Base-by-base conservation (phyloP, 257 asterid genomes). In the Solanum peruvianum region DNA sequence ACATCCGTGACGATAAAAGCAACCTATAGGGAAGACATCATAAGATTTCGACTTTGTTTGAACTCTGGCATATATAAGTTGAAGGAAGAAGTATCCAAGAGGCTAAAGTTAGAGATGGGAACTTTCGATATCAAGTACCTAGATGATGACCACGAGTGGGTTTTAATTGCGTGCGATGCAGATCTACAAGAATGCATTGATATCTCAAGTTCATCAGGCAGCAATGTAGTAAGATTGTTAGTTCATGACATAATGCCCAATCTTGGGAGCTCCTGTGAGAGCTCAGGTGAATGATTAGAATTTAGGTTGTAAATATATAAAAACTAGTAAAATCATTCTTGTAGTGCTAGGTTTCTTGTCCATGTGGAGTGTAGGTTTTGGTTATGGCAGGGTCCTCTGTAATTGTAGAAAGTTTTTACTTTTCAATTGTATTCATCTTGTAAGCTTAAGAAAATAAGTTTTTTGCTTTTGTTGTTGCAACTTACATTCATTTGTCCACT, bases 131-230 rank as follows among this genome's bases (percentile, higher is more conserved):
- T 96, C 31, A 96, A 95, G 90, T 94, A 96, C 89, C 92, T 93
- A 10, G 99, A 95, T 33, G 98, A 95, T 69, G 99, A 95, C 71
- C 96, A 92, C 2, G 99, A 96, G 87, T 96, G 98, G 99, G 98
- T 96, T 49, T 89, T 93, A 12, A 93, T 96, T 3, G 92, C 90
- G 1, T 94, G 97, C 52, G 96, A 96, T 60, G 94, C 94, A 4
- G 99, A 96, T 85, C 87, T 96, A 71, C 94, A 89, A 86, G 98
- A 95, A 77, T 93, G 98, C 84, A 9, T 94, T 3, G 98, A 95
- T 73, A 39, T 95, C 56, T 92, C 92, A 7, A 89, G 86, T 69
- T 91, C 92, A 33, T 91, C 98, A 3, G 93, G 98, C 6, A 86
- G 92, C 82, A 93, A 87, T 83, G 88, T 94, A 72, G 91, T 93